A percentile compares a stretch with the other conserved stretches of the same genome.
Conservation (phyloP, 139 green algal species). For the Chlorella sorokiniana region DNA sequence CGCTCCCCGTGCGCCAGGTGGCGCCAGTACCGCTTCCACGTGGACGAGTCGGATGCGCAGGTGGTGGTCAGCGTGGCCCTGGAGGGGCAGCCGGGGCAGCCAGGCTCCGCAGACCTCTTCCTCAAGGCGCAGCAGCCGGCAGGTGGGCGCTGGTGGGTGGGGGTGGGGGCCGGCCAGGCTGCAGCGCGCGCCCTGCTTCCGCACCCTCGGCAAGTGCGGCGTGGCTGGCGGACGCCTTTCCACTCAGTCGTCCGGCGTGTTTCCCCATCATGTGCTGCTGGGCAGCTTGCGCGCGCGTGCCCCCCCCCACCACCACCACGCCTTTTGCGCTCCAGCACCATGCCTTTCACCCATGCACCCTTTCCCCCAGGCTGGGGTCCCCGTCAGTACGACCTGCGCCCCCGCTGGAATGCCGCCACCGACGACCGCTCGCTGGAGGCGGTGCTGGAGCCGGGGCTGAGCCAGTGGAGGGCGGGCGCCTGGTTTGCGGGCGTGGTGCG, state of each 20-base stretch:
- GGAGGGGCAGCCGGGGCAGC: conserved; percentile 3
- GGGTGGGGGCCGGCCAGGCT: not conserved
- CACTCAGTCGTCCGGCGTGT: too few species aligned
- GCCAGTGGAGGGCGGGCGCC: conserved; percentile 19
- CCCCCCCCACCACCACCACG: too few species aligned
- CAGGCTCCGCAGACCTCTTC: conserved; percentile 6
- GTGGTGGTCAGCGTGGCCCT: conserved; percentile 47
- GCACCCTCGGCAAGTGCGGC: not conserved
- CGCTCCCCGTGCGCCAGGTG: conserved; percentile 2
- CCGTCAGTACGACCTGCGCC: conserved; percentile 33
- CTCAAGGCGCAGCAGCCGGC: conserved; percentile 18
- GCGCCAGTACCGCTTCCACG: conserved; percentile 49
- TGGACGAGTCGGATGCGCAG: conserved; percentile 44
- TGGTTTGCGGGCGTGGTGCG: conserved; percentile 32
- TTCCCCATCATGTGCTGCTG: too few species aligned
- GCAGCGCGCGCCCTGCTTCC: not conserved
- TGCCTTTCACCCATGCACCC: not conserved
- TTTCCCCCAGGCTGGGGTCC: conserved; percentile 6
- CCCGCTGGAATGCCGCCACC: conserved; percentile 26
- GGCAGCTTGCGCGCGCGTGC: too few species aligned
- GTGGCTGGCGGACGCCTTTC: not conserved
- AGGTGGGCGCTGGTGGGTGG: not conserved
- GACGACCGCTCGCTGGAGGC: conserved; percentile 16
- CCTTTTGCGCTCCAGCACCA: not conserved
- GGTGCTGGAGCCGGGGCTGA: conserved; percentile 4